Conservation (phyloP, 352 stramenopile species). For the Globisporangium solare region DNA sequence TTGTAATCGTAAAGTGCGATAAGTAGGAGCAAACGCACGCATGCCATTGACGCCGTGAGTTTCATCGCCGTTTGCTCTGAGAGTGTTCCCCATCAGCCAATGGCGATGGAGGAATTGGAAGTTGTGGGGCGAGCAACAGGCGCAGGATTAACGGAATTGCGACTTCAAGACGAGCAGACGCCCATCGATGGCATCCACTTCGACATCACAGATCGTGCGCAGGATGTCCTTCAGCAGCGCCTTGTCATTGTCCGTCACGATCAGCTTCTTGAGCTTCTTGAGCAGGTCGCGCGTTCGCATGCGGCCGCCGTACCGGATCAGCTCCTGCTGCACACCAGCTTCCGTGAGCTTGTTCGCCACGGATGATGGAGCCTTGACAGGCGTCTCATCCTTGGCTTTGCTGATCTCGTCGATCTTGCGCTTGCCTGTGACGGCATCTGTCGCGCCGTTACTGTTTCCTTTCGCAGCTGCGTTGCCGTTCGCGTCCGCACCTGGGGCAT, state of each 20-base stretch:
- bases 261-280: constrained; percentile 76
- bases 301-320: constrained; percentile 77
- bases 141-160: constrained; percentile 67
- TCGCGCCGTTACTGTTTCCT: constrained; percentile 19
- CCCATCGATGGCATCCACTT: constrained; percentile 82
- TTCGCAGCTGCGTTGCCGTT: constrained; percentile 9
- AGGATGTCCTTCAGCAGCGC: constrained; percentile 84
- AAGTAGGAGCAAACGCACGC: no score
- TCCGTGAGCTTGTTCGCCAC: constrained; percentile 61
- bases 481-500: constrained; percentile 7
- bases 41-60: no score
- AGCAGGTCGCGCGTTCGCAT: constrained; percentile 79
- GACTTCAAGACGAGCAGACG: constrained; percentile 80
- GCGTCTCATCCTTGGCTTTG: constrained; percentile 41
- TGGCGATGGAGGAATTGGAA: no score
- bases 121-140: no score
- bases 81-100: no score
- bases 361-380: constrained; percentile 36
- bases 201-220: constrained; percentile 83
- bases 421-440: constrained; percentile 30
- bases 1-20: no score
- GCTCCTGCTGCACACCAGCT: constrained; percentile 75
- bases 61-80: no score
- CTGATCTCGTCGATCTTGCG: constrained; percentile 36
- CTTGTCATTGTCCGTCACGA: constrained; percentile 77